phyloP scores from a whole-genome alignment of 2,329 filamentous ascomycete genomes.

The Diaporthe sp. region DNA sequence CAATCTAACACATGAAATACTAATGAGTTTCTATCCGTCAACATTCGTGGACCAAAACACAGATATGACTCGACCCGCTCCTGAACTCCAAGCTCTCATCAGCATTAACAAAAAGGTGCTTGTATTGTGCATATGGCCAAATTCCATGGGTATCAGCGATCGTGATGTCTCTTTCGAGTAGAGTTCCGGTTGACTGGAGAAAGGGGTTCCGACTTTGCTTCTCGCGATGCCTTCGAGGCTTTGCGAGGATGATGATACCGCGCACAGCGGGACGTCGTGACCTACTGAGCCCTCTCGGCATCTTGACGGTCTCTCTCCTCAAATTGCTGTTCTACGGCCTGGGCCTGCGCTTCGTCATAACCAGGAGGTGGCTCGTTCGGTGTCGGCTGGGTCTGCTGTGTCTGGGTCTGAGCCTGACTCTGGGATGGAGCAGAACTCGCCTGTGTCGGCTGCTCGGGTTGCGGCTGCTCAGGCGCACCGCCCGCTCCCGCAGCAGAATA shows the following conservation, averaged over 20 bases:
- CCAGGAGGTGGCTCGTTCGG: slow-evolving; percentile 87
- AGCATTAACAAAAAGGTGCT: background rate
- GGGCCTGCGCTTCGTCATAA: slow-evolving; percentile 92
- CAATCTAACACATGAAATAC: background rate
- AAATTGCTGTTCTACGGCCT: slow-evolving; percentile 69
- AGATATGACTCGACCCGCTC: slow-evolving; percentile 25
- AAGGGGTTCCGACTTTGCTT: slow-evolving; percentile 21
- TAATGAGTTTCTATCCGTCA: background rate
- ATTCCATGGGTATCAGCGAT: slow-evolving; percentile 29
- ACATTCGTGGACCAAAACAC: background rate
- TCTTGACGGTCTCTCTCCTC: slow-evolving; percentile 82
- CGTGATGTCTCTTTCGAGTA: background rate
- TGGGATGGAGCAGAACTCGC: slow-evolving; percentile 39
- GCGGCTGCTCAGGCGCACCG: slow-evolving; percentile 45
- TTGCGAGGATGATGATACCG: background rate
- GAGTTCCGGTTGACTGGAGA: background rate
- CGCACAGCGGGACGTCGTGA: background rate
- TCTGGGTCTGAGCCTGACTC: slow-evolving; percentile 22
- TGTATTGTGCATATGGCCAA: slow-evolving; percentile 15
- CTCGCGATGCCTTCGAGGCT: slow-evolving; percentile 44
- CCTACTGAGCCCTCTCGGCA: slow-evolving; percentile 70
- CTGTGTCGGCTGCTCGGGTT: slow-evolving; percentile 46
- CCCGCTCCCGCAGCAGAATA: slow-evolving; percentile 68
- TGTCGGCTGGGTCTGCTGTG: slow-evolving; percentile 53
- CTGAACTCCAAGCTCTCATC: slow-evolving; percentile 35